Percentiles rank a stretch among this genome's conserved stretches.
These are phyloP conservation scores for Arachnomyces sp. DNA, from an alignment of 2,329 filamentous ascomycete species.

Conservation along the genomic window DNA sequence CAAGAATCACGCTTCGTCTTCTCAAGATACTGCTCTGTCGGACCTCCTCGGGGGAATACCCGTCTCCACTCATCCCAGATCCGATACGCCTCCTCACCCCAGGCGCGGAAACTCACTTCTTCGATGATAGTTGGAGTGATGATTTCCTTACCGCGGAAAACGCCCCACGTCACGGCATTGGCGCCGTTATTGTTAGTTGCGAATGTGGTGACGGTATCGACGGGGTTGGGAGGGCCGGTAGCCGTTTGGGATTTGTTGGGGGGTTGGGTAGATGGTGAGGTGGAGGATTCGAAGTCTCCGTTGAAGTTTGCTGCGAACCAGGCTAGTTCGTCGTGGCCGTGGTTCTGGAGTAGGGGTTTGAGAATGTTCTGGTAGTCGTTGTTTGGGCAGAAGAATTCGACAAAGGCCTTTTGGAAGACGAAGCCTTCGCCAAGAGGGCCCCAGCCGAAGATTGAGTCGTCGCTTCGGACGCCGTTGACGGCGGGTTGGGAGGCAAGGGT, in stretches of 20 bases:
- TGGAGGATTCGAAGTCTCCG: conserved; percentile 66
- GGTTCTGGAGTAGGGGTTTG: conserved; percentile 50
- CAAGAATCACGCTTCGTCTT: conserved; percentile 62
- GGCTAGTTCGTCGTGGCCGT: conserved; percentile 60
- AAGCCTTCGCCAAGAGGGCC: conserved; percentile 77
- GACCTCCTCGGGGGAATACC: conserved; percentile 68
- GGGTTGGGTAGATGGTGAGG: conserved; percentile 21
- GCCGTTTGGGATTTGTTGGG: conserved; percentile 8
- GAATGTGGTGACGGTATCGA: conserved; percentile 20
- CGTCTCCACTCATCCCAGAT: conserved; percentile 93
- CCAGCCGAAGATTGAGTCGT: conserved; percentile 80
- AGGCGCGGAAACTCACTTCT: conserved; percentile 84
- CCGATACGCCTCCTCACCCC: conserved; percentile 90
- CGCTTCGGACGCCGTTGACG: conserved; percentile 73
- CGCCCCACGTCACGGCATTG: conserved; percentile 95
- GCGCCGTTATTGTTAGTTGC: conserved; percentile 47
- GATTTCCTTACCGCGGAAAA: conserved; percentile 92
- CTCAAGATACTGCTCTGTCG: conserved; percentile 64
- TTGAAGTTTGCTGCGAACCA: conserved; percentile 78
- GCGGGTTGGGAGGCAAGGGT: conserved; percentile 92
- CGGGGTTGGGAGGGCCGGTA: conserved; percentile 4
- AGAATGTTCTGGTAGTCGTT: conserved; percentile 60
- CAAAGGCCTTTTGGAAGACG: conserved; percentile 96
- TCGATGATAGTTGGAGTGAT: conserved; percentile 95
- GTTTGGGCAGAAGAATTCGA: conserved; percentile 83